These are phyloP conservation scores for Botrytis deweyae DNA, from an alignment of 2,329 filamentous ascomycete genomes.

Conservation along the genomic window DNA sequence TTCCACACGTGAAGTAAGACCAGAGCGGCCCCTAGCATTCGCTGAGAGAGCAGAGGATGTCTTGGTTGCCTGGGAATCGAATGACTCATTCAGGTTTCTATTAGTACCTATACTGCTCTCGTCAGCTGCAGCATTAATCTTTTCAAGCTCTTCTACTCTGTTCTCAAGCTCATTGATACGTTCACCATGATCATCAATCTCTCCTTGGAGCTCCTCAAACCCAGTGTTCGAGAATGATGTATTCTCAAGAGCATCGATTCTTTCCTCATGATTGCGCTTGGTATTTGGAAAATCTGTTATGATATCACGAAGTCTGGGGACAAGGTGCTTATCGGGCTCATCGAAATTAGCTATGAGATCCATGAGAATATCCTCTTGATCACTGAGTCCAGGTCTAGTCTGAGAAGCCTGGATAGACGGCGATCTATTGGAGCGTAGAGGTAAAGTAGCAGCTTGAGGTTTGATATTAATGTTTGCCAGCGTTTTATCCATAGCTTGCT, in stretches of 20 bases:
- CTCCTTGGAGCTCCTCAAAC: conserved; percentile 69
- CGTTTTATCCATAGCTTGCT: conserved; percentile 1
- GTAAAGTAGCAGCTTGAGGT: conserved; percentile 15
- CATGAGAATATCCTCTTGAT: conserved; percentile 5
- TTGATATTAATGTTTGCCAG: conserved; percentile 27
- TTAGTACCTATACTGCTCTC: conserved; percentile 32
- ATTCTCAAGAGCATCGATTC: conserved; percentile 68
- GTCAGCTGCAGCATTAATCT: conserved; percentile 48
- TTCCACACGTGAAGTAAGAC: conserved; percentile 45
- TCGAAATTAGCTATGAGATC: conserved; percentile 8
- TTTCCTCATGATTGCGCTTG: conserved; percentile 52
- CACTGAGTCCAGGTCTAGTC: not conserved
- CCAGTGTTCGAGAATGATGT: conserved; percentile 64
- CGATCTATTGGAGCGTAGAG: conserved; percentile 18
- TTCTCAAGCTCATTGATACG: conserved; percentile 69
- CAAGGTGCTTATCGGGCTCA: conserved; percentile 25
- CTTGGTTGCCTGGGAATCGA: conserved; percentile 38
- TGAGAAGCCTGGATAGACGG: not conserved
- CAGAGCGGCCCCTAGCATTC: conserved; percentile 40
- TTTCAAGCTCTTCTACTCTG: conserved; percentile 60
- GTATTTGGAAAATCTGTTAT: conserved; percentile 32
- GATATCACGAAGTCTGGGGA: conserved; percentile 32
- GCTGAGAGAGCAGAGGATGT: conserved; percentile 42
- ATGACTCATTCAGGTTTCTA: conserved; percentile 34
- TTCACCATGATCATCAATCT: conserved; percentile 64